A percentile compares a stretch with the other conserved stretches of the same genome.
Evolutionary conservation across 192 early-diverging fungal species (phyloP).

Genomic region (Umbelopsis vinacea): DNA sequence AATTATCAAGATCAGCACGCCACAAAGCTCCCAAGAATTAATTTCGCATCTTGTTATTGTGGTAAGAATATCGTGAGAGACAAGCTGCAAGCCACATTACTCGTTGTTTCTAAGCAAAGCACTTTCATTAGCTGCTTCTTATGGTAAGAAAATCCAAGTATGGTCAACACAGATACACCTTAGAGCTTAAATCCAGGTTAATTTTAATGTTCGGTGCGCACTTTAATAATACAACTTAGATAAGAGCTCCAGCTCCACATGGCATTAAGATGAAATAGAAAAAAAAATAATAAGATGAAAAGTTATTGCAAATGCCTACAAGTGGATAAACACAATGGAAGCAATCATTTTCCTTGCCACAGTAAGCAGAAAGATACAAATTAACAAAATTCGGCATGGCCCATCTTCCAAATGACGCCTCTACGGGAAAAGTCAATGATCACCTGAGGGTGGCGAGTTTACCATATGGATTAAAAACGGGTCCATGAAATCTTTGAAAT

Average conservation of each 20-base stretch:
- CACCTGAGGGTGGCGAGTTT: not conserved
- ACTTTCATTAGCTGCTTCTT: not conserved
- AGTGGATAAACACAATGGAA: not conserved
- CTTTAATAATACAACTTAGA: not conserved
- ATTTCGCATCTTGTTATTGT: not conserved
- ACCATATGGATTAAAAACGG: not conserved
- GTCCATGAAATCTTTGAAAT: not conserved
- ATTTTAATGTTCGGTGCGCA: not conserved
- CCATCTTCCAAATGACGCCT: not conserved
- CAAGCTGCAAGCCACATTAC: conserved; percentile 17
- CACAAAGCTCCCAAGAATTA: not conserved
- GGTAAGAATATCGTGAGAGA: conserved; percentile 1
- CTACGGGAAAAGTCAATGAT: not conserved
- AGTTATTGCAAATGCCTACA: not conserved
- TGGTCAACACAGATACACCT: not conserved
- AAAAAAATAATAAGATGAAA: not conserved
- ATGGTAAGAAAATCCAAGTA: conserved; percentile 21
- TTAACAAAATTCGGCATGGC: not conserved
- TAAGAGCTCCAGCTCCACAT: not conserved
- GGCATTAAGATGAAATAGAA: not conserved
- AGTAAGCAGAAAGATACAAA: not conserved
- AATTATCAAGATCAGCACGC: conserved; percentile 5
- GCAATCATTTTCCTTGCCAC: not conserved
- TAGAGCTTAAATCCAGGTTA: not conserved
- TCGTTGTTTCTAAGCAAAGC: not conserved